Evolutionary conservation across 2,329 filamentous ascomycete species (phyloP).

Genomic region (Alternaria ethzedia): DNA sequence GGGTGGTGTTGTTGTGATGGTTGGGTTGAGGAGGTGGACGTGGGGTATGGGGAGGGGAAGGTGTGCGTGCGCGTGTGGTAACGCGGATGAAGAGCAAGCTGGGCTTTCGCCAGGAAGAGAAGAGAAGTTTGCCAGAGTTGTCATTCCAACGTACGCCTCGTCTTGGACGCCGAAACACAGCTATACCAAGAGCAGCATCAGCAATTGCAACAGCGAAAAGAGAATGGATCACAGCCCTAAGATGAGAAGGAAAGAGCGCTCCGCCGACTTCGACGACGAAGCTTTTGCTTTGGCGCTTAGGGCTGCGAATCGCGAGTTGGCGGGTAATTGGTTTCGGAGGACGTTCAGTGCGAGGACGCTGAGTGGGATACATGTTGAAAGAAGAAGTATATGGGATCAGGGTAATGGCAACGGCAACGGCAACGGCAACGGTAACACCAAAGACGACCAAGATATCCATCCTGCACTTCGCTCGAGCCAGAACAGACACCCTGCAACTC

Average conservation of each 20-base stretch:
- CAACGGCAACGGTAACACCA: constrained; percentile 21
- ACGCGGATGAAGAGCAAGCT: neutral
- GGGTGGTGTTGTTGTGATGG: neutral
- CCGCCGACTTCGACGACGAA: constrained; percentile 38
- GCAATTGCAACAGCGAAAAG: neutral
- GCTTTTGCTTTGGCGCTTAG: constrained; percentile 28
- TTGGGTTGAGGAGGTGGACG: neutral
- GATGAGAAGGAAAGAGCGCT: neutral
- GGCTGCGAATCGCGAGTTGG: constrained; percentile 21
- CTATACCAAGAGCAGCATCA: neutral
- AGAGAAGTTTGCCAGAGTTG: neutral
- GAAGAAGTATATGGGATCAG: constrained; percentile 12
- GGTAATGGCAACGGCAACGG: constrained; percentile 16
- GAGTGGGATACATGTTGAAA: constrained; percentile 24
- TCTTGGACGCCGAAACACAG: neutral
- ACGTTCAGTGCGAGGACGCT: constrained; percentile 30
- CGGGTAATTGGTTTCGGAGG: constrained; percentile 28
- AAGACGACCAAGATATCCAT: neutral
- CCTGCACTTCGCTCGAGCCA: accelerated
- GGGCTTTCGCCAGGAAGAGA: neutral
- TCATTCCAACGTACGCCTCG: neutral
- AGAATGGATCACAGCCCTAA: neutral
- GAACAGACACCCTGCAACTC: neutral
- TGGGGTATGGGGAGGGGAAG: neutral
- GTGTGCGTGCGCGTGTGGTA: neutral